Conservation (phyloP, 208 protist genomes). For the Angomonas ambiguus region DNA sequence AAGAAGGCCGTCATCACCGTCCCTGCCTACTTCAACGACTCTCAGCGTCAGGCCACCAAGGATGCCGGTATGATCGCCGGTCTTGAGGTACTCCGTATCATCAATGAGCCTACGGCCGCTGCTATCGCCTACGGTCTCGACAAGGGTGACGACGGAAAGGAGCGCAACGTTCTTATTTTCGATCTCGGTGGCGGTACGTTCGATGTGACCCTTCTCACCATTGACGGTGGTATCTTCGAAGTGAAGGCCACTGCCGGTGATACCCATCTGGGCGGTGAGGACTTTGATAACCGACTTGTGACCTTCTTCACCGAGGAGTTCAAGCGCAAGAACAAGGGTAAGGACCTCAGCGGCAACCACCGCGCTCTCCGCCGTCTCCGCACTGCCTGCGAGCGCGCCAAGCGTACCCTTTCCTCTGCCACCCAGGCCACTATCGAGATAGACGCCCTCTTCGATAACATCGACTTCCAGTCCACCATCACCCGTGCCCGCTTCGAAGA, state of each 20-base stretch:
- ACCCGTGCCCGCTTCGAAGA: slow-evolving; percentile 99
- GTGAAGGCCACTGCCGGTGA: slow-evolving; percentile 99
- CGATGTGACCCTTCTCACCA: slow-evolving; percentile 98
- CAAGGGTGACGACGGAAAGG: slow-evolving; percentile 82
- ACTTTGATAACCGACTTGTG: slow-evolving; percentile 98
- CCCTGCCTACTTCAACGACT: slow-evolving; percentile 99
- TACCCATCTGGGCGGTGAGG: slow-evolving; percentile 99
- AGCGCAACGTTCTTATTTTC: slow-evolving; percentile 96
- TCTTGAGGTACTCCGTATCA: slow-evolving; percentile 98
- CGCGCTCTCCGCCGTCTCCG: slow-evolving; percentile 75
- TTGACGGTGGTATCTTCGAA: slow-evolving; percentile 99
- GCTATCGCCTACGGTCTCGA: slow-evolving; percentile 99
- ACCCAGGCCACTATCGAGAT: slow-evolving; percentile 95
- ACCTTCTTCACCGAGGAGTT: slow-evolving; percentile 97
- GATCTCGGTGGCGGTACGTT: slow-evolving; percentile 98
- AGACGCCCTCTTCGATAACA: slow-evolving; percentile 96
- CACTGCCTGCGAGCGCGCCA: slow-evolving; percentile 93
- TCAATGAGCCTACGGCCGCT: slow-evolving; percentile 99
- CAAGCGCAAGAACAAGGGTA: slow-evolving; percentile 87
- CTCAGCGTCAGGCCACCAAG: slow-evolving; percentile 99
- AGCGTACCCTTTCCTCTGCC: slow-evolving; percentile 96
- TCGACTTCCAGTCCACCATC: slow-evolving; percentile 97
- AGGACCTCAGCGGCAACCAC: slow-evolving; percentile 67
- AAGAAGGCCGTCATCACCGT: slow-evolving; percentile 97
- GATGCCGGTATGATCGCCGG: slow-evolving; percentile 98